Base-by-base conservation (phyloP, 306 rosid species). In the Acacia melanoxylon region DNA sequence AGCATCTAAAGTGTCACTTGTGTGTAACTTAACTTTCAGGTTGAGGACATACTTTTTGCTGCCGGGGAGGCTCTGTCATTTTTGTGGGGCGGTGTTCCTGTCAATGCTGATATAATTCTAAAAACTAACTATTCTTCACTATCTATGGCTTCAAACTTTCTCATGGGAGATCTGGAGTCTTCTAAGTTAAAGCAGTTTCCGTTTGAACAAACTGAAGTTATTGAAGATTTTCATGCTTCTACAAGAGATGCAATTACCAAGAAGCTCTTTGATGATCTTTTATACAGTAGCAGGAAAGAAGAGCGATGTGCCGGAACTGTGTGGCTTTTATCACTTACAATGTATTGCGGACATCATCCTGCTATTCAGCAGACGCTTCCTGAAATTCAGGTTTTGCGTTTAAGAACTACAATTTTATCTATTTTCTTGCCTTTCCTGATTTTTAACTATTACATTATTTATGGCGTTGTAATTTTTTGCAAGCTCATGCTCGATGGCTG, bases 251-350 rank as follows among this genome's bases (percentile, higher is more conserved):
- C 90, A 56, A 89, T 95, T 79, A 78, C 87, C 79, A 92, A 85
- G 87, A 95, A 91, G 89, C 94, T 95, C 80, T 95, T 95, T 80
- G 98, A 93, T 46, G 90, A 68, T 81, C 97, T 95, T 81, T 84
- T 95, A 76, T 95, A 89, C 88, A 95, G 99, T 78, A 88, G 89
- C 84, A 89, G 98, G 87, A 95, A 95, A 89, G 99, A 95, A 85
- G 99, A 95, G 82, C 91, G 99, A 71, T 95, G 99, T 90, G 91
- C 96, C 13, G 99, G 99, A 87, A 88, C 98, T 65, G 99, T 95
- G 78, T 95, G 97, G 98, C 88, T 95, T 20, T 86, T 93, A 74
- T 95, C 99, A 83, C 92, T 95, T 80, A 87, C 93, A 77, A 95
- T 91, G 92, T 93, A 95, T 83, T 92, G 98, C 58, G 95, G 99